These are phyloP conservation scores for Eutypella sp. DNA, from an alignment of 2,329 filamentous ascomycete species.

Conservation along the genomic window DNA sequence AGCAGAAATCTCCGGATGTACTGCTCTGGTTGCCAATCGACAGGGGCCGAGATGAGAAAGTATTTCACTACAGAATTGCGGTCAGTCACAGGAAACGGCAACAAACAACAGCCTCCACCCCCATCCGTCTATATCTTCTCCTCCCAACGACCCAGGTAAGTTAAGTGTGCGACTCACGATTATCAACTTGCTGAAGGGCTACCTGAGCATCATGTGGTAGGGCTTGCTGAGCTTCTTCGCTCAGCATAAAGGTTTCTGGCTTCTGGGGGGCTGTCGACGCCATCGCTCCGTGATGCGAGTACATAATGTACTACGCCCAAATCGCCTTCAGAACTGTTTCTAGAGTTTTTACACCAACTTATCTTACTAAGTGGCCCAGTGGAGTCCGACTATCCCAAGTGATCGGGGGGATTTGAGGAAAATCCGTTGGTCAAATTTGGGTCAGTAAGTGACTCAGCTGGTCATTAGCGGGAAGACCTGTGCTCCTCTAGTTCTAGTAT, in stretches of 20 bases:
- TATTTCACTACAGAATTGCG: slow-evolving; percentile 73
- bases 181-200: slow-evolving; percentile 96
- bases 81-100: slow-evolving; percentile 1
- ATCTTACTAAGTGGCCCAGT: slow-evolving; percentile 4
- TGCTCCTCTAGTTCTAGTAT: neutral
- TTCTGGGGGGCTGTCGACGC: slow-evolving; percentile 76
- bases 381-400: slow-evolving; percentile 1
- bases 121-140: too few relatives aligned
- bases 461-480: neutral
- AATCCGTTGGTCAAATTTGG: neutral
- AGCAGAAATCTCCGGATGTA: slow-evolving; percentile 94
- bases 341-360: neutral
- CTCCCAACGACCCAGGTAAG: too few relatives aligned
- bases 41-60: slow-evolving; percentile 96
- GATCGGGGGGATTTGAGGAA: neutral
- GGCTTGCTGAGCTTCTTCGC: slow-evolving; percentile 92
- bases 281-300: slow-evolving; percentile 81
- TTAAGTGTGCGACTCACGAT: slow-evolving; percentile 62
- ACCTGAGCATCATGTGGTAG: slow-evolving; percentile 95
- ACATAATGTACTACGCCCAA: slow-evolving; percentile 54
- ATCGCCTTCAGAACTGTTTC: slow-evolving; percentile 11
- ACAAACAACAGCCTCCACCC: too few relatives aligned
- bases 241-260: slow-evolving; percentile 98
- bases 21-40: slow-evolving; percentile 95
- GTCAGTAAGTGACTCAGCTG: neutral